Base-by-base conservation (phyloP, 495 filamentous ascomycete species). In the Lasiosphaeris hirsuta region DNA sequence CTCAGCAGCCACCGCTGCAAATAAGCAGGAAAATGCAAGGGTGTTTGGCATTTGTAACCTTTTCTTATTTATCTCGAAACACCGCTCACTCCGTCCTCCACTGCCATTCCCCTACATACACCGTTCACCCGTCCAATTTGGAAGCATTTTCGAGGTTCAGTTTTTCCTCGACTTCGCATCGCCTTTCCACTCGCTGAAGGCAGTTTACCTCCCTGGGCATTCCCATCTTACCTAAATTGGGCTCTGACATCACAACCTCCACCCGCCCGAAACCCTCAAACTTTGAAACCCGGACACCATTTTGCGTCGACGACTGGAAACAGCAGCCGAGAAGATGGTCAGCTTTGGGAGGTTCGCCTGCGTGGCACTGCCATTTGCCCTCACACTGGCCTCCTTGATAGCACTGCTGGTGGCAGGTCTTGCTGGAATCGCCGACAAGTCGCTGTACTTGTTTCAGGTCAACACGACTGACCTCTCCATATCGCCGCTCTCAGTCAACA, bases 311-410 rank as follows among this genome's bases (percentile, higher is more conserved):
- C 38, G 13, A 51, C 3, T 5, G 41, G 47, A 14, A 45, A 61
- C 36, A 39, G 7, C 42, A 61, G 3, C 41, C 23, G 52, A 17
- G 37, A 45, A 49, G 41, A 72, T 72, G 69, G 69, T 52, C 18
- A 68, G 68, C 46, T 79, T 79, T 62, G 90, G 89, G 63, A 83
- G 90, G 64, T 81, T 91, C 60, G 75, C 86, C 62, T 95, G 90
- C 74, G 90, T 94, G 76, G 80, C 86, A 75, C 75, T 86, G 73
- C 90, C 91, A 52, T 89, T 92, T 74, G 76, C 78, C 55, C 78
- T 91, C 63, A 92, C 87, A 38, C 72, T 90, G 66, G 87, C 79
- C 54, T 84, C 86, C 34, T 72, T 96, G 63, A 74, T 92, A 61
- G 86, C 84, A 61, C 74, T 92, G 62, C 75, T 92, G 54, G 70